Evolutionary conservation across 2,329 filamentous ascomycete genomes (phyloP), one percentile per base, ranked within the genome.

Genomic region (Scleromitrula shiraiana): DNA sequence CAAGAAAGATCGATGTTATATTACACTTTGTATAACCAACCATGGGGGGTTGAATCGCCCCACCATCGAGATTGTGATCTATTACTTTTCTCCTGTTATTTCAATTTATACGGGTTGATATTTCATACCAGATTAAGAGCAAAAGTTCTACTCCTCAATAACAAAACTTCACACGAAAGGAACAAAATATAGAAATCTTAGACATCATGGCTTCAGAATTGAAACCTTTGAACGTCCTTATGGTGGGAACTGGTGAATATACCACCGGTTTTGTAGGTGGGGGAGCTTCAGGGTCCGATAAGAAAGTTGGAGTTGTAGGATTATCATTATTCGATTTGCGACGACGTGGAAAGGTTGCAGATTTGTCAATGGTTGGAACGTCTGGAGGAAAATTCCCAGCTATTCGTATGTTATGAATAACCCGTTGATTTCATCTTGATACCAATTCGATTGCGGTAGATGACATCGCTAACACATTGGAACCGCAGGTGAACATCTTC

Each of bases 251-350:
- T 9, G 91, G 90, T 62, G 90, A 96, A 76, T 96, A 96, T 75
- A 96, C 91, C 60, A 96, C 91, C 36, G 90, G 90, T 50, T 96
- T 93, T 59, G 89, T 95, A 49, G 88, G 87, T 50, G 83, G 82
- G 52, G 85, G 83, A 51, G 84, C 82, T 43, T 95, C 88, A 4
- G 83, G 78, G 9, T 95, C 88, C 41, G 91, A 96, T 75, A 96
- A 96, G 73, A 96, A 96, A 68, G 85, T 96, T 41, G 90, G 91
- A 50, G 91, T 96, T 8, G 90, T 96, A 15, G 90, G 87, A 33
- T 71, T 96, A 65, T 91, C 87, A 20, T 74, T 95, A 57, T 95
- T 95, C 66, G 90, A 95, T 66, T 75, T 96, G 56, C 82, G 90
- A 51, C 78, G 89, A 54, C 77, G 90, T 65, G 89, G 90, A 59